Conservation (phyloP, 2,329 filamentous ascomycete genomes). For the Diatrype stigma region DNA sequence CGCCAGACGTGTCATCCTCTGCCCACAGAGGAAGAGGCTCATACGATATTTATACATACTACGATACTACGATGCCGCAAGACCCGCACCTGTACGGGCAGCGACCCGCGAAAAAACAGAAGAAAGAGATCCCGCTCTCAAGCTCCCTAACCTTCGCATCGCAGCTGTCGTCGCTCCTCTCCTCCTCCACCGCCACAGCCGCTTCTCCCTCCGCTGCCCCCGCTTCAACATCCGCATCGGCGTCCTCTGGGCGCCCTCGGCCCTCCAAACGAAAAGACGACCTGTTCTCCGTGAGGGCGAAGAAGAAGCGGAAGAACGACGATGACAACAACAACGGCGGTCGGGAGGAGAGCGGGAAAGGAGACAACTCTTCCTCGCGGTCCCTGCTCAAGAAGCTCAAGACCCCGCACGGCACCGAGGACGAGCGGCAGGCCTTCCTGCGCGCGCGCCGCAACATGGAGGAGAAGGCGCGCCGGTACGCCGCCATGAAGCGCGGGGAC, state of each 20-base stretch:
- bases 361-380: no score
- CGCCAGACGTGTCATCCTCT: no score
- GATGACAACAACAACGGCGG: conserved; percentile 52
- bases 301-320: conserved; percentile 51
- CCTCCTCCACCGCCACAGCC: conserved; percentile 42
- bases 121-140: conserved; percentile 66
- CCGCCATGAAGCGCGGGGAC: conserved; percentile 86
- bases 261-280: conserved; percentile 58
- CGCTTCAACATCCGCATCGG: conserved; percentile 30
- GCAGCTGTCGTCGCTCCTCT: conserved; percentile 78
- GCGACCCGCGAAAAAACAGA: conserved; percentile 63
- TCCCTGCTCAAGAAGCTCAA: conserved; percentile 32
- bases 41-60: background rate
- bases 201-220: conserved; percentile 38
- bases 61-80: conserved; percentile 46
- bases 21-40: no score
- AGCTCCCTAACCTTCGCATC: conserved; percentile 82
- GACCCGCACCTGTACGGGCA: conserved; percentile 75
- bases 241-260: conserved; percentile 47
- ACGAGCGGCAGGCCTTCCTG: conserved; percentile 64
- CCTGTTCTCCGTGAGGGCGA: conserved; percentile 56
- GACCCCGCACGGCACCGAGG: conserved; percentile 50
- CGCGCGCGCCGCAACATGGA: conserved; percentile 79
- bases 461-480: conserved; percentile 84
- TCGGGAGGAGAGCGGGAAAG: conserved; percentile 18